Evolutionary conservation across 1,284 basidiomycete genomes (phyloP), one percentile per base, ranked within the genome.

Genomic region (Ganoderma sp.): DNA sequence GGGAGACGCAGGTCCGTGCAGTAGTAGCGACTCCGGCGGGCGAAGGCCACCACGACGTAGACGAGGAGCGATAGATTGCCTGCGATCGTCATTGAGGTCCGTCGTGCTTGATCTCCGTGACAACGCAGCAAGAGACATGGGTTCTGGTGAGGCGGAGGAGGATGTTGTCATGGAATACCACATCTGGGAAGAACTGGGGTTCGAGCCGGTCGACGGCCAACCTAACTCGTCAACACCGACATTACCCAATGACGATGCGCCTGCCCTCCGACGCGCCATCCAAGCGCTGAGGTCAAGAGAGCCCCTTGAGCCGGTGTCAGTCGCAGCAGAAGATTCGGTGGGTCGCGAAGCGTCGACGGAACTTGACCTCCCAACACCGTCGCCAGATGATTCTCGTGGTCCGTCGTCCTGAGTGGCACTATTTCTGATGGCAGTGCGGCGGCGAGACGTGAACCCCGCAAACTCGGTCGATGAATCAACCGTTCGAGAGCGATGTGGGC

Each of bases 391-490:
- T 15, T 75, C 75, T n/a, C 71, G 65, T 12, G 69, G 60, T 48
- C 70, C 68, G 22, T 70, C 64, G 3, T 73, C 74, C 39, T 71
- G 63, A 7, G 69, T 65, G 14, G 66, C 41, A 61, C 64, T 73
- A 61, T 74, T 70, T 48, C 78, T 67, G 2, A 74, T 73, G 5
- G 67, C 64, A 12, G 77, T 76, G 14, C 90, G 84, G 39, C 90
- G 86, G n/a, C 87, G 86, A 19, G 84, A 77, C 0, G 90, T 88
- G 69, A 89, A 91, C 39, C 84, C 76, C 0, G 90, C 87, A 69
- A 89, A 91, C 41, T 91, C 90, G 74, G 83, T 87, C 5, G 58
- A 60, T 76, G 91, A 90, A 72, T 92, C 91, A 5, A 85, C 81
- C 8, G 84, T 82, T 43, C 89, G 80, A 7, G 85, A 84, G 41